Evolutionary conservation across 495 filamentous ascomycete species (phyloP).

Genomic region (Penicillium diatomitis): DNA sequence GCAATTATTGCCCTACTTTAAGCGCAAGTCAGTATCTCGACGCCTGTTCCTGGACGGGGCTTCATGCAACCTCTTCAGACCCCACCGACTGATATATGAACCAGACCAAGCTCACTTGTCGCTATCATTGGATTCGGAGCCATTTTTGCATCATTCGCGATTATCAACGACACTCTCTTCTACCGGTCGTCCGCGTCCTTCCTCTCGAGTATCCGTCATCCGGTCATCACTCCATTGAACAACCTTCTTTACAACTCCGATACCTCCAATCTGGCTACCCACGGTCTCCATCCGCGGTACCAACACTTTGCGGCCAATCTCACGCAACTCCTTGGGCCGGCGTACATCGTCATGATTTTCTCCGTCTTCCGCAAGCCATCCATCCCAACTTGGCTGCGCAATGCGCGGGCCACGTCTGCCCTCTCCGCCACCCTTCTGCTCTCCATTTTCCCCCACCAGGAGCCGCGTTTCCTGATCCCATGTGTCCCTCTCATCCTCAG

Average conservation of each 20-base stretch:
- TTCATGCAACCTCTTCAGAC: background rate
- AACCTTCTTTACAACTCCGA: slow-evolving; percentile 82
- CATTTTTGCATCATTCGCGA: slow-evolving; percentile 58
- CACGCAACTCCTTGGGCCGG: slow-evolving; percentile 85
- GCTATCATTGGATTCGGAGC: slow-evolving; percentile 50
- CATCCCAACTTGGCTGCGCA: slow-evolving; percentile 41
- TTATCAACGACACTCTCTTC: slow-evolving; percentile 75
- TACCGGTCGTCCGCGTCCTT: slow-evolving; percentile 52
- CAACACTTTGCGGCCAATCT: slow-evolving; percentile 83
- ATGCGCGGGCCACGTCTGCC: slow-evolving; percentile 54
- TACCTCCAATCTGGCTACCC: slow-evolving; percentile 68
- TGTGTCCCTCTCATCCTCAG: slow-evolving; percentile 81
- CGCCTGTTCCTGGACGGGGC: background rate
- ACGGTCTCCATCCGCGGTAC: slow-evolving; percentile 87
- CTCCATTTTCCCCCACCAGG: slow-evolving; percentile 84
- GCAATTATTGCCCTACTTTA: slow-evolving; percentile 74
- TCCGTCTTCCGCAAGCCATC: slow-evolving; percentile 45
- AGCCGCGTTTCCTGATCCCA: slow-evolving; percentile 88
- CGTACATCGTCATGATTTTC: slow-evolving; percentile 53
- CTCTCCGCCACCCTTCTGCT: slow-evolving; percentile 71
- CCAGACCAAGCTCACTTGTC: slow-evolving; percentile 60
- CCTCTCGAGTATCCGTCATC: slow-evolving; percentile 43
- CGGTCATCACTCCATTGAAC: slow-evolving; percentile 82
- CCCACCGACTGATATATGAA: slow-evolving; percentile 6
- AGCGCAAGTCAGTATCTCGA: slow-evolving; percentile 53